Evolutionary conservation across 2,329 filamentous ascomycete genomes (phyloP).

Genomic region (Fusarium caatingaense): DNA sequence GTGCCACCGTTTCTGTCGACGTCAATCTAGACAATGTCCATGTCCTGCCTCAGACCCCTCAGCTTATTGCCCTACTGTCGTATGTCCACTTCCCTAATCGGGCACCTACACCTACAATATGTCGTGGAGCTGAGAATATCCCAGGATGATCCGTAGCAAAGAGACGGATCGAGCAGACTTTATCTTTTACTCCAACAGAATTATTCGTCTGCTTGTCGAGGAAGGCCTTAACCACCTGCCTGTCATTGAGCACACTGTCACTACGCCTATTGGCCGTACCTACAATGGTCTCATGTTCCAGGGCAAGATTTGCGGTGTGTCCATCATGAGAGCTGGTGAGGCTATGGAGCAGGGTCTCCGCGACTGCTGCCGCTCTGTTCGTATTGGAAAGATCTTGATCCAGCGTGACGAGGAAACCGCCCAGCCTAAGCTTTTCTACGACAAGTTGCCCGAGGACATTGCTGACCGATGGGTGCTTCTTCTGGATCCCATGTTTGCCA

Average conservation of each 20-base stretch:
- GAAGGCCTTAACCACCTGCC: slow-evolving; percentile 97
- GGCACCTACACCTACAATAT: slow-evolving; percentile 17
- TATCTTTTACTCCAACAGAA: slow-evolving; percentile 98
- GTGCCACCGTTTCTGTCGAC: slow-evolving; percentile 86
- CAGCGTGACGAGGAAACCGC: slow-evolving; percentile 96
- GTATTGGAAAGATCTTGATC: slow-evolving; percentile 98
- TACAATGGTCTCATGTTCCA: slow-evolving; percentile 96
- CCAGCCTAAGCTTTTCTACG: slow-evolving; percentile 93
- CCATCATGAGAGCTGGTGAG: slow-evolving; percentile 97
- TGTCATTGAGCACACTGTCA: slow-evolving; percentile 87
- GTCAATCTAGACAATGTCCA: slow-evolving; percentile 88
- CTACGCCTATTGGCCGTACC: slow-evolving; percentile 86
- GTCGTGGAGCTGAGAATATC: slow-evolving; percentile 38
- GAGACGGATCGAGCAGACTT: slow-evolving; percentile 93
- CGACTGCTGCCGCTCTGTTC: slow-evolving; percentile 96
- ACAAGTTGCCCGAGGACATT: slow-evolving; percentile 96
- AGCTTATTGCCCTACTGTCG: slow-evolving; percentile 97
- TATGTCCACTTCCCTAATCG: slow-evolving; percentile 64
- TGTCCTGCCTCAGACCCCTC: slow-evolving; percentile 90
- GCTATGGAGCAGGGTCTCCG: slow-evolving; percentile 97
- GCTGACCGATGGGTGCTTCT: slow-evolving; percentile 91
- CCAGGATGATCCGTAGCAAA: slow-evolving; percentile 93
- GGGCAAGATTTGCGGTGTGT: slow-evolving; percentile 98
- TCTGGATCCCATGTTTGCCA: slow-evolving; percentile 99
- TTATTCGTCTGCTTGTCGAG: slow-evolving; percentile 95